Percentiles rank a stretch among this genome's conserved stretches.
Conservation (phyloP, 345 rosid species). For the Gossypium stocksii region DNA sequence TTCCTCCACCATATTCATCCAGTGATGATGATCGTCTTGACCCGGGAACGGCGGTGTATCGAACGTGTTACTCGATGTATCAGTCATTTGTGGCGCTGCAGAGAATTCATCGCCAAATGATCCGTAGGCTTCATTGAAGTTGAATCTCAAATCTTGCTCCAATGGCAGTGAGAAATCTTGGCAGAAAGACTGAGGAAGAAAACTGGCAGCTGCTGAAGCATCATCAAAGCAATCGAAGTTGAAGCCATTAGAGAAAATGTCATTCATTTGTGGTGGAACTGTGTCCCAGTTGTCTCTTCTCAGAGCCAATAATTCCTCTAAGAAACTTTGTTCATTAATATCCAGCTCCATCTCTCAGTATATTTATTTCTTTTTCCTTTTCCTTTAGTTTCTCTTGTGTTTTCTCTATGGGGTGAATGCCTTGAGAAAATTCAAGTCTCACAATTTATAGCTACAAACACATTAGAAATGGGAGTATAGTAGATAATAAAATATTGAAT, state of each 20-base stretch:
- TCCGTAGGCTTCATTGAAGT: slow-evolving; percentile 25
- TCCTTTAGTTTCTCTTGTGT: too few species aligned
- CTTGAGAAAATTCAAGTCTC: slow-evolving; percentile 29
- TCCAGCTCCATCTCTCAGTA: slow-evolving; percentile 24
- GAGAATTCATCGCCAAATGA: slow-evolving; percentile 31
- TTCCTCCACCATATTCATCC: slow-evolving; percentile 31
- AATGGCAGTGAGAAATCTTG: slow-evolving; percentile 18
- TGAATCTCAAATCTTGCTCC: slow-evolving; percentile 31
- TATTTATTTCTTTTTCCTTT: neutral
- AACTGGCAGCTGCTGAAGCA: neutral
- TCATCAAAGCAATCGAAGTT: slow-evolving; percentile 23
- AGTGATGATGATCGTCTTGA: slow-evolving; percentile 26
- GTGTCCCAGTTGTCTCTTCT: slow-evolving; percentile 36
- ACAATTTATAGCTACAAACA: slow-evolving; percentile 25
- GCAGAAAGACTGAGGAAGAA: slow-evolving; percentile 26
- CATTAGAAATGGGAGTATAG: neutral
- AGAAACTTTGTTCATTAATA: slow-evolving; percentile 30
- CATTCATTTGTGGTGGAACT: slow-evolving; percentile 28
- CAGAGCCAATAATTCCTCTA: slow-evolving; percentile 35
- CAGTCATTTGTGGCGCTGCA: slow-evolving; percentile 34
- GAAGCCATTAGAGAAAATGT: slow-evolving; percentile 16
- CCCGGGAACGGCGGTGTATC: slow-evolving; percentile 36
- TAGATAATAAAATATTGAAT: slow-evolving; percentile 6
- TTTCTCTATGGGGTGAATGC: slow-evolving; percentile 13
- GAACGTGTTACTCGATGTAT: slow-evolving; percentile 32